phyloP scores from a whole-genome alignment of 805 yeast genomes.

The Metschnikowia baotianmanensis region DNA sequence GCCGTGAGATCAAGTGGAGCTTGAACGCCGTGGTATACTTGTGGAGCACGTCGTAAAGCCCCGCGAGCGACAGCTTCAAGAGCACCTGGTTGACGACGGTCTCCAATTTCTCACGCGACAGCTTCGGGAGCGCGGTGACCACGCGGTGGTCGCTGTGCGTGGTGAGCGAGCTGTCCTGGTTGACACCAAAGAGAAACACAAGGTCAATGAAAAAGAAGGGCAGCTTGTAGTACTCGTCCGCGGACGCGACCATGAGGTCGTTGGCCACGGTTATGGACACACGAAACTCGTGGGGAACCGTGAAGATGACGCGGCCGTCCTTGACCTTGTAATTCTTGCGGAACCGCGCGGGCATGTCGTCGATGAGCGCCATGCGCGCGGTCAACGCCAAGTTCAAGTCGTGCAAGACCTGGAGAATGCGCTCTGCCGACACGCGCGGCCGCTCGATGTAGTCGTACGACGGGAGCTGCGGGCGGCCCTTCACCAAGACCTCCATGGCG shows the following conservation, averaged over 20 bases:
- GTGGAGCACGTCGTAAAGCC: constrained; percentile 56
- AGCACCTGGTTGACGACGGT: constrained; percentile 53
- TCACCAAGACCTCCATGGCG: constrained; percentile 76
- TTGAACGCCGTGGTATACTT: constrained; percentile 63
- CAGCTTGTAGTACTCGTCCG: constrained; percentile 44
- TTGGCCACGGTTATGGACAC: constrained; percentile 68
- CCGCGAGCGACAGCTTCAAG: constrained; percentile 43
- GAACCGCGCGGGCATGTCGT: constrained; percentile 63
- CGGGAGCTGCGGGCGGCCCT: constrained; percentile 74
- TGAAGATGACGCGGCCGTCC: constrained; percentile 74
- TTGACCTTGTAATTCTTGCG: constrained; percentile 55
- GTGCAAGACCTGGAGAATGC: constrained; percentile 57
- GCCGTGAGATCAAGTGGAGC: constrained; percentile 57
- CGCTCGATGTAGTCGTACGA: constrained; percentile 55
- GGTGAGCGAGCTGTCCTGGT: constrained; percentile 33
- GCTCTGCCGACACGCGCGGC: constrained; percentile 49
- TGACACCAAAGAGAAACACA: constrained; percentile 55
- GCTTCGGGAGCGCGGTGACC: constrained; percentile 31
- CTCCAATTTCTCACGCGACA: constrained; percentile 46
- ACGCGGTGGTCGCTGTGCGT: constrained; percentile 27
- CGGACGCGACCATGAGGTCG: constrained; percentile 45
- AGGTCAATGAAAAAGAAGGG: constrained; percentile 81
- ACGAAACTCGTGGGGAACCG: constrained; percentile 63
- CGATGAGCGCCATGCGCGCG: constrained; percentile 67
- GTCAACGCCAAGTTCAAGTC: constrained; percentile 73